Evolutionary conservation across 2,329 filamentous ascomycete species (phyloP).

Genomic region (Anisogramma anomala): DNA sequence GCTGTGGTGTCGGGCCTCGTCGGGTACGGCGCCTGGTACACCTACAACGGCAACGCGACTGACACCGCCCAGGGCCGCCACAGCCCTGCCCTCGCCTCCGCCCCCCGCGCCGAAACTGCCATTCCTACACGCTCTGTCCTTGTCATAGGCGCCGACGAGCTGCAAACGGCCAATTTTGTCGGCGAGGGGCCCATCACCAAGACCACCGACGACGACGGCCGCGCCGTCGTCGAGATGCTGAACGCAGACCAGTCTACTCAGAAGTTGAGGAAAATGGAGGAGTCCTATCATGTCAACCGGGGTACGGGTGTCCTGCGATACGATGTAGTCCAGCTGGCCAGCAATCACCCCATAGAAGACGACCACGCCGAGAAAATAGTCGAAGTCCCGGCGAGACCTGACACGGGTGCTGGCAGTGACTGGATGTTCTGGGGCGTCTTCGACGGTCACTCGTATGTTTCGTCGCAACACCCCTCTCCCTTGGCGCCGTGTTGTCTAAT

Average conservation of each 20-base stretch:
- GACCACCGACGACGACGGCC: constrained; percentile 70
- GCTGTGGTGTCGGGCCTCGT: constrained; percentile 60
- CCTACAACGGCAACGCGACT: constrained; percentile 41
- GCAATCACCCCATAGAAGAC: constrained; percentile 96
- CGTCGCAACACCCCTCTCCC: background rate
- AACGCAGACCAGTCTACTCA: constrained; percentile 87
- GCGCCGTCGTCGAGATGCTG: constrained; percentile 88
- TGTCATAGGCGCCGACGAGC: constrained; percentile 78
- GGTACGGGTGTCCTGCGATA: constrained; percentile 89
- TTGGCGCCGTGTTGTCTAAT: constrained; percentile 13
- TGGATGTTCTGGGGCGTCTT: constrained; percentile 99
- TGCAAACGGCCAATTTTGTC: constrained; percentile 78
- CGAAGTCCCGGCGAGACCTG: constrained; percentile 56
- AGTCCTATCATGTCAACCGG: constrained; percentile 81
- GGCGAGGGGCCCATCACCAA: constrained; percentile 83
- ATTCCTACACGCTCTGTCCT: constrained; percentile 56
- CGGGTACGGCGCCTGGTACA: constrained; percentile 67
- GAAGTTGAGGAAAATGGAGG: constrained; percentile 78
- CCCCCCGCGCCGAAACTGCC: constrained; percentile 26
- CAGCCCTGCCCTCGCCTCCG: constrained; percentile 30
- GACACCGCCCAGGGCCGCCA: constrained; percentile 26
- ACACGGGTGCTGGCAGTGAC: constrained; percentile 52
- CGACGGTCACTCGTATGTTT: constrained; percentile 78
- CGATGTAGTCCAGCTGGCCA: constrained; percentile 86
- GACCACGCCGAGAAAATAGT: constrained; percentile 98